phyloP scores from a whole-genome alignment of 768 basidiomycete genomes.

The Leccinellum luteum region DNA sequence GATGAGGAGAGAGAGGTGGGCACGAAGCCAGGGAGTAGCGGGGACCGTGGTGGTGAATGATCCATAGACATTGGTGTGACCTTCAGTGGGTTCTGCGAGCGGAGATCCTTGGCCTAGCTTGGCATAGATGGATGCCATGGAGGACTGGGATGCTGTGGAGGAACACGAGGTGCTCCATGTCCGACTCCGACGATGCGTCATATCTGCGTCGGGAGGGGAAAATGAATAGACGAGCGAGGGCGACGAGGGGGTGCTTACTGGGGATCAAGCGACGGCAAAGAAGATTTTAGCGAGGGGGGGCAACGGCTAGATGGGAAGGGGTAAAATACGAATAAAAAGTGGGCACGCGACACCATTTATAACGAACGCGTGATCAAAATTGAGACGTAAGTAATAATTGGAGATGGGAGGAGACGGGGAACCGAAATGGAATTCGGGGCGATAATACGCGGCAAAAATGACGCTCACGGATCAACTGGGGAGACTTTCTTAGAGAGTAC shows the following conservation, averaged over 20 bases:
- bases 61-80: slow-evolving; percentile 30
- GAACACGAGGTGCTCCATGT: slow-evolving; percentile 22
- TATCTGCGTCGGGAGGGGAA: not conserved
- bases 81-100: slow-evolving; percentile 24
- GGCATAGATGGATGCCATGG: slow-evolving; percentile 23
- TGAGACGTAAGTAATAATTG: slow-evolving; percentile 13
- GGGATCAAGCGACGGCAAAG: not conserved
- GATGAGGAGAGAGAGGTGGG: slow-evolving; percentile 18
- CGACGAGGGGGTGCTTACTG: not conserved
- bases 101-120: slow-evolving; percentile 21
- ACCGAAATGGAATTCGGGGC: slow-evolving; percentile 4
- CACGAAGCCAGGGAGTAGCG: slow-evolving; percentile 31
- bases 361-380: slow-evolving; percentile 7
- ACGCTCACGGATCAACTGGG: not conserved
- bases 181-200: slow-evolving; percentile 8
- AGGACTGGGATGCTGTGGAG: slow-evolving; percentile 24
- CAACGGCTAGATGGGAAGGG: not conserved
- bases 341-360: slow-evolving; percentile 30
- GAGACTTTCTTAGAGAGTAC: too few relatives aligned
- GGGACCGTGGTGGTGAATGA: slow-evolving; percentile 41
- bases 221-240: not conserved
- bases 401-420: not conserved
- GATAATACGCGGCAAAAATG: slow-evolving; percentile 12
- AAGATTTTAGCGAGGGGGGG: not conserved
- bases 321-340: not conserved